Conservation (phyloP, 768 basidiomycete genomes). For the Serendipita vermifera region DNA sequence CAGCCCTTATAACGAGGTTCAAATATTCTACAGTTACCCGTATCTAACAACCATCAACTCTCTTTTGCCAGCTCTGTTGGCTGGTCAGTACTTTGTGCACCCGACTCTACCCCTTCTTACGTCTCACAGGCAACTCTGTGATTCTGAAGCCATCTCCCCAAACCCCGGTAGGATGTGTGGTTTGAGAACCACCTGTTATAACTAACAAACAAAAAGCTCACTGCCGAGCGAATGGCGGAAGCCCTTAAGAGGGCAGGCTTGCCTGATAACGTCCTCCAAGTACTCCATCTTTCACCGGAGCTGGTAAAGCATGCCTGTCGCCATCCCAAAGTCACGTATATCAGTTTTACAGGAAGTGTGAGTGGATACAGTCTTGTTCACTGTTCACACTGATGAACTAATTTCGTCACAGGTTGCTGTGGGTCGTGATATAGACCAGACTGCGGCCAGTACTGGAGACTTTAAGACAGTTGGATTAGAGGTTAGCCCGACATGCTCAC, state of each 20-base stretch:
- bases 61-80: constrained; percentile 78
- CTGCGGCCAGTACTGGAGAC: not conserved
- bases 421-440: not conserved
- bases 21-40: constrained; percentile 50
- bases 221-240: constrained; percentile 63
- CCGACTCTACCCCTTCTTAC: not conserved
- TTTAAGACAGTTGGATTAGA: constrained; percentile 18
- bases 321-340: constrained; percentile 59
- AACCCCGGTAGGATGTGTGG: constrained; percentile 41
- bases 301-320: constrained; percentile 48
- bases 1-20: not conserved
- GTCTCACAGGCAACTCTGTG: constrained; percentile 56
- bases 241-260: constrained; percentile 68
- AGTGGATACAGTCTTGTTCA: constrained; percentile 36
- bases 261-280: constrained; percentile 58
- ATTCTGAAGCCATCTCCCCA: constrained; percentile 94
- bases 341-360: constrained; percentile 88
- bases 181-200: not conserved
- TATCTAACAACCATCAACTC: constrained; percentile 86
- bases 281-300: constrained; percentile 55
- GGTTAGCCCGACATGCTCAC: not conserved
- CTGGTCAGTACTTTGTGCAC: constrained; percentile 23
- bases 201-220: constrained; percentile 26
- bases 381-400: not conserved
- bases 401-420: not conserved